Conservation (phyloP, 139 green algal species). For the Micractinium conductrix region DNA sequence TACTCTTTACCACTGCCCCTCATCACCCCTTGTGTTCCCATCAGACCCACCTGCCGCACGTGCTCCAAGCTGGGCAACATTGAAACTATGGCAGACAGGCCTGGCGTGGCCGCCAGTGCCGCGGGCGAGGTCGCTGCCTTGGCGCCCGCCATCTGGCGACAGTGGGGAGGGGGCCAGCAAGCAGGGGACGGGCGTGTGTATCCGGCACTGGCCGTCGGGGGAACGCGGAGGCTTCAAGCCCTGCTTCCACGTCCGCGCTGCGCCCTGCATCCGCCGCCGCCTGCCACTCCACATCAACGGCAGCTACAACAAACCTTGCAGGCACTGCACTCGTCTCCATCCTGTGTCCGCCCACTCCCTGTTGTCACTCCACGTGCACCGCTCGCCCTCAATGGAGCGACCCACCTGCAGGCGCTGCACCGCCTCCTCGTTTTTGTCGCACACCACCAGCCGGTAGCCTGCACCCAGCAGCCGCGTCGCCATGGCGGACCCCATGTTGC, state of each 20-base stretch:
- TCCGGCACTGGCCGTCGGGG: no score
- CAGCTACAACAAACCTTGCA: neutral
- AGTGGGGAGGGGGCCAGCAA: neutral
- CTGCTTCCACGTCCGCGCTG: neutral
- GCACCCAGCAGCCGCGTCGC: slow-evolving; percentile 18
- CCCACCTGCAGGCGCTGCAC: neutral
- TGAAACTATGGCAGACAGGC: slow-evolving; percentile 35
- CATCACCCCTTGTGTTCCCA: no score
- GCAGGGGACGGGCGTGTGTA: neutral
- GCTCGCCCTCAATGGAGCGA: neutral
- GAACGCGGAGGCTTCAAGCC: no score
- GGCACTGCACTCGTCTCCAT: neutral
- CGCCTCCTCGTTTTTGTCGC: slow-evolving; percentile 36
- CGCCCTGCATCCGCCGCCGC: no score
- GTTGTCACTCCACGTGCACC: neutral
- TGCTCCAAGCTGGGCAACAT: slow-evolving; percentile 39
- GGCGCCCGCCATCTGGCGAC: neutral
- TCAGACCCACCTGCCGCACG: neutral
- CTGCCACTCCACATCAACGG: neutral
- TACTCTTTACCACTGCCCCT: no score
- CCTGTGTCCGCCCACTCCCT: neutral
- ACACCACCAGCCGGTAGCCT: slow-evolving; percentile 35
- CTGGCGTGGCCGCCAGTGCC: slow-evolving; percentile 17
- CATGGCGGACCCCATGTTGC: slow-evolving; percentile 4
- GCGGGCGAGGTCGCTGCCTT: slow-evolving; percentile 4